Evolutionary conservation across 805 yeast genomes (phyloP).

Genomic region (Brettanomyces nanus): DNA sequence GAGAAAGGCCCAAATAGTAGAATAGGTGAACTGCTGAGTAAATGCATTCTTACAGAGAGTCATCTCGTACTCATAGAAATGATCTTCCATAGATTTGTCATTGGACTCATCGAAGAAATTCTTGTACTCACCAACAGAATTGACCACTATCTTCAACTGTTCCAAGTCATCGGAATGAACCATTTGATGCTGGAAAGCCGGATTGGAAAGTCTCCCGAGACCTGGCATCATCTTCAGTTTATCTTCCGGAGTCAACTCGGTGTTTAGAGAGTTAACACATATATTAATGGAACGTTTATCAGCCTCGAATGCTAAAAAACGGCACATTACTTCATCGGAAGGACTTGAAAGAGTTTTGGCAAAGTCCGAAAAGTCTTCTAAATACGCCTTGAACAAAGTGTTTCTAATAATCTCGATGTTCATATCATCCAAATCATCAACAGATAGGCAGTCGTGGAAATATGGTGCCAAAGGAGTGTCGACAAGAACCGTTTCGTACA

Average conservation of each 20-base stretch:
- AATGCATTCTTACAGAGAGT: conserved; percentile 84
- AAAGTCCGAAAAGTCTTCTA: conserved; percentile 77
- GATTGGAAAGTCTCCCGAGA: conserved; percentile 68
- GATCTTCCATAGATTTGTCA: conserved; percentile 77
- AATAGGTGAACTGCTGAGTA: conserved; percentile 90
- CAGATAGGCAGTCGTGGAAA: conserved; percentile 80
- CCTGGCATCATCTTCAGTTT: conserved; percentile 67
- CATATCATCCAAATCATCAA: conserved; percentile 86
- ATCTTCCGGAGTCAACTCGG: conserved; percentile 70
- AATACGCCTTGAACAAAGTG: conserved; percentile 83
- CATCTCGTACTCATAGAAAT: conserved; percentile 90
- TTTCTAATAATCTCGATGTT: conserved; percentile 94
- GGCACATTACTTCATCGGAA: conserved; percentile 71
- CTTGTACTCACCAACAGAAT: conserved; percentile 58
- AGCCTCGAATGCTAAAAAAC: conserved; percentile 81
- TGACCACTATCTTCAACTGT: conserved; percentile 59
- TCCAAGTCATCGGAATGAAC: conserved; percentile 81
- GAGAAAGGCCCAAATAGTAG: conserved; percentile 94
- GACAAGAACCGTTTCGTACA: conserved; percentile 84
- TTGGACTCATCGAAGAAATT: conserved; percentile 43
- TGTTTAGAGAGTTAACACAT: conserved; percentile 78
- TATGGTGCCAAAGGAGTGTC: conserved; percentile 98
- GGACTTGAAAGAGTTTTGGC: conserved; percentile 59
- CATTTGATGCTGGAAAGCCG: conserved; percentile 56
- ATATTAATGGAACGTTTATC: conserved; percentile 93